Base-by-base conservation (phyloP, 1,284 basidiomycete genomes). In the Pyrrhoderma noxium region DNA sequence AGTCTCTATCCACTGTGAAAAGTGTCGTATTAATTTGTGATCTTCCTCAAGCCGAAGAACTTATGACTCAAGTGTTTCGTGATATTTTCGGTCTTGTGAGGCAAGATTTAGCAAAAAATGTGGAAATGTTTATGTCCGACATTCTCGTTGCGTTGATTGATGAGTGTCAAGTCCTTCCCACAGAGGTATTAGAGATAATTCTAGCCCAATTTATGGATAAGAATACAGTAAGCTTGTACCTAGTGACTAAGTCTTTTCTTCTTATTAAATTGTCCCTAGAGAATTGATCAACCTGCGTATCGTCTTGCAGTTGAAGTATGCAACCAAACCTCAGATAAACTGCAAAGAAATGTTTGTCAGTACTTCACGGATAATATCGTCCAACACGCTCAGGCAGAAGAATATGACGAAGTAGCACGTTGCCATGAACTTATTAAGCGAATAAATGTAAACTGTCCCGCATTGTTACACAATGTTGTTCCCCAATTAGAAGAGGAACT, bases 401-500 rank as follows among this genome's bases (percentile, higher is more conserved):
- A 85, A 40, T 75, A 78, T 53, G 74, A 77, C 14, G 78, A 87
- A 52, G 75, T 95, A 47, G 77, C 80, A 54, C 74, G 73, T 0
- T 86, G 89, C 1, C 94, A 99, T 66, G 76, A 82, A 39, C 84
- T 97, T 54, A 85, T 99, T 65, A 84, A 89, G 59, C 82, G 84
- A 39, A 78, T 99, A 23, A 85, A 90, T 65, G 78, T 79, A 23
- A 77, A 86, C 18, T 92, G 85, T 61, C 93, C 95, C 0, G 73
- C 79, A 9, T 71, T 98, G 13, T 71, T 99, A 0, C 81, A 90
- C 60, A 93, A 87, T 63, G 91, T 97, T 43, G 84, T 99, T 13
- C 95, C 95, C 0, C 86, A 93, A 54, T 78, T 99, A 11, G 94
- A 96, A 65, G 89, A 93, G 60, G 93, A 97, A 63, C 74, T 98